Conservation (phyloP, 129 eudicot species). For the Ambrosia trifida region DNA sequence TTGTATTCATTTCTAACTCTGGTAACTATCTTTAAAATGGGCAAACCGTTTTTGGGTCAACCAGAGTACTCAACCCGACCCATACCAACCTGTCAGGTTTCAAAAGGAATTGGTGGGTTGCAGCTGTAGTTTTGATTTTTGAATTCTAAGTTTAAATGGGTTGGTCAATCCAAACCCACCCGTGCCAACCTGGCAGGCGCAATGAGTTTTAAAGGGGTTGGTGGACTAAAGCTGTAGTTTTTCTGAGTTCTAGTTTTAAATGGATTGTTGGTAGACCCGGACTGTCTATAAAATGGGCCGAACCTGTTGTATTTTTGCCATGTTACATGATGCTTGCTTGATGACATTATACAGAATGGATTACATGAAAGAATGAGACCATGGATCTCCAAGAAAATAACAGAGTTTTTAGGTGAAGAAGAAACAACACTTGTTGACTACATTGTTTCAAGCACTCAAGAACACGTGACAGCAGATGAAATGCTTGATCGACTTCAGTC, state of each 20-base stretch:
- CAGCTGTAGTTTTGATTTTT: too few relatives aligned
- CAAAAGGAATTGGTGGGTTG: too few relatives aligned
- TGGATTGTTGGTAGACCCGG: background rate
- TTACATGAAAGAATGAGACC: conserved; percentile 95
- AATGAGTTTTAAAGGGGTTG: background rate
- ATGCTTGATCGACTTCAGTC: conserved; percentile 78
- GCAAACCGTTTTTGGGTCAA: background rate
- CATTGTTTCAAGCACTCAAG: conserved; percentile 84
- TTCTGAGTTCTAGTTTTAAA: background rate
- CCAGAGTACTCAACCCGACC: too few relatives aligned
- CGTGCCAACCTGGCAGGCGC: background rate
- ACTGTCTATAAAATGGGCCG: background rate
- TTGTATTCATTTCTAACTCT: background rate
- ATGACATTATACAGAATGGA: conserved; percentile 49
- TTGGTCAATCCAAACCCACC: background rate
- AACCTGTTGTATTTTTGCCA: background rate
- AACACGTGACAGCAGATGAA: conserved; percentile 77
- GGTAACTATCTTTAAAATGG: background rate
- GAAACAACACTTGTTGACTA: conserved; percentile 82
- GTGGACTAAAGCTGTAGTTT: background rate
- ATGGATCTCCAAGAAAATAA: conserved; percentile 94
- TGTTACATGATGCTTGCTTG: background rate
- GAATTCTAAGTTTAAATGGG: background rate
- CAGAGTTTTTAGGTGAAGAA: conserved; percentile 89
- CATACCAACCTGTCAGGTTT: background rate